These are phyloP conservation scores for Zygotorulaspora florentina DNA, from an alignment of 805 yeast genomes.

Conservation along the genomic window DNA sequence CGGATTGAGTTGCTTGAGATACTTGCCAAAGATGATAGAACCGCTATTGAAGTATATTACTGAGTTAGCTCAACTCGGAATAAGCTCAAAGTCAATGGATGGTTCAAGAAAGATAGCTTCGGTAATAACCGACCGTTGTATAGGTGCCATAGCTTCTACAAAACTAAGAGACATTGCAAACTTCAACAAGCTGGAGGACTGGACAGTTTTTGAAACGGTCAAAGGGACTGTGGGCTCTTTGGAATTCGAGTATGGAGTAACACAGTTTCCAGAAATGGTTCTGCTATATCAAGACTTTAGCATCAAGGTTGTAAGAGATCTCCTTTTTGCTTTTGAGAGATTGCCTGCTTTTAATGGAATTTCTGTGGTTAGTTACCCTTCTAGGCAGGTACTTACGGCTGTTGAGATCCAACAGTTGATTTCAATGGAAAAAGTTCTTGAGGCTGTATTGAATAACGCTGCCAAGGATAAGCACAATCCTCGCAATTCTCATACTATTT, in stretches of 20 bases:
- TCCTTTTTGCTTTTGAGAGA: slow-evolving; percentile 34
- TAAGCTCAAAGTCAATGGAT: slow-evolving; percentile 39
- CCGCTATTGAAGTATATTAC: slow-evolving; percentile 41
- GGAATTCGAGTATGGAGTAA: slow-evolving; percentile 33
- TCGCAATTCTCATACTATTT: slow-evolving; percentile 44
- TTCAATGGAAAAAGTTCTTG: slow-evolving; percentile 45
- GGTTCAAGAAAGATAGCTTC: slow-evolving; percentile 37
- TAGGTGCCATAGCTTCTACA: slow-evolving; percentile 45
- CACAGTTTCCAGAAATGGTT: slow-evolving; percentile 37
- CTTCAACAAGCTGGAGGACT: slow-evolving; percentile 39
- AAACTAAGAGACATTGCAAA: slow-evolving; percentile 49
- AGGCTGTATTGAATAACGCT: slow-evolving; percentile 40
- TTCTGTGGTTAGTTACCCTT: slow-evolving; percentile 37
- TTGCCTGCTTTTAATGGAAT: slow-evolving; percentile 36
- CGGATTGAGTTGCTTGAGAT: slow-evolving; percentile 54
- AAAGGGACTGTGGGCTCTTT: slow-evolving; percentile 7
- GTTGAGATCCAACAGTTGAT: slow-evolving; percentile 40
- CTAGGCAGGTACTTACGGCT: slow-evolving; percentile 36
- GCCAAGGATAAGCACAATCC: slow-evolving; percentile 39
- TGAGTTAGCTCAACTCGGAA: slow-evolving; percentile 42
- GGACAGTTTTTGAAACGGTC: slow-evolving; percentile 33
- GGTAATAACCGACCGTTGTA: slow-evolving; percentile 40
- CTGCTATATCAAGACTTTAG: slow-evolving; percentile 34
- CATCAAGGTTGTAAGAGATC: slow-evolving; percentile 33
- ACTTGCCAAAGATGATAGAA: slow-evolving; percentile 44